phyloP scores from a whole-genome alignment of 495 filamentous ascomycete genomes.

The Daldinia loculata region DNA sequence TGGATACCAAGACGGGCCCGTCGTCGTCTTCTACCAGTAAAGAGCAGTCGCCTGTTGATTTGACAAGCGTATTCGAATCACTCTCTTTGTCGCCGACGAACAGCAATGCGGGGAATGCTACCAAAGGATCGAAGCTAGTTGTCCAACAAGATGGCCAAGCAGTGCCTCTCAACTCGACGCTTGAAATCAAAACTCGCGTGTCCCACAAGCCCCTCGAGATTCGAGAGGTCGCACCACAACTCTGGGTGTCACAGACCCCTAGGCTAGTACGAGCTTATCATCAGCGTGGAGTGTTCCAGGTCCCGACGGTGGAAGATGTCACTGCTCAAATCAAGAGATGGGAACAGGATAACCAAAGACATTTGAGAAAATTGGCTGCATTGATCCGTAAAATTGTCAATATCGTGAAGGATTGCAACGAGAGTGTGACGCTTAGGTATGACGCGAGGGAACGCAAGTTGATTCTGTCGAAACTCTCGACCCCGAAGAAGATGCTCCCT shows the following conservation, averaged over 20 bases:
- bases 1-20: conserved; percentile 15
- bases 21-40: conserved; percentile 10
- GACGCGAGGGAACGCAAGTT: conserved; percentile 44
- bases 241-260: conserved; percentile 62
- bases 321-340: conserved; percentile 47
- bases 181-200: conserved; percentile 63
- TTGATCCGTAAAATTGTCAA: conserved; percentile 51
- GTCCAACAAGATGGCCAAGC: conserved; percentile 49
- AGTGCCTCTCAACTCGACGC: conserved; percentile 48
- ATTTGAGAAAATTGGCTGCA: conserved; percentile 47
- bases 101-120: background rate
- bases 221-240: conserved; percentile 53
- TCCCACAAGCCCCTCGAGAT: conserved; percentile 48
- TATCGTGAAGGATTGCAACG: conserved; percentile 43
- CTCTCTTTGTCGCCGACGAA: conserved; percentile 43
- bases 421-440: conserved; percentile 49
- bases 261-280: conserved; percentile 61
- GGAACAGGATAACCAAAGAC: conserved; percentile 49
- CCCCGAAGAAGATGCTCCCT: conserved; percentile 47
- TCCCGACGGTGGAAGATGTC: conserved; percentile 53
- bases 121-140: conserved; percentile 42
- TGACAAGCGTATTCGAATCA: conserved; percentile 41
- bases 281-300: conserved; percentile 50
- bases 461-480: conserved; percentile 34
- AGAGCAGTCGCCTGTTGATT: conserved; percentile 27